Evolutionary conservation across 768 basidiomycete species (phyloP).

Genomic region (Clavulina sp.): DNA sequence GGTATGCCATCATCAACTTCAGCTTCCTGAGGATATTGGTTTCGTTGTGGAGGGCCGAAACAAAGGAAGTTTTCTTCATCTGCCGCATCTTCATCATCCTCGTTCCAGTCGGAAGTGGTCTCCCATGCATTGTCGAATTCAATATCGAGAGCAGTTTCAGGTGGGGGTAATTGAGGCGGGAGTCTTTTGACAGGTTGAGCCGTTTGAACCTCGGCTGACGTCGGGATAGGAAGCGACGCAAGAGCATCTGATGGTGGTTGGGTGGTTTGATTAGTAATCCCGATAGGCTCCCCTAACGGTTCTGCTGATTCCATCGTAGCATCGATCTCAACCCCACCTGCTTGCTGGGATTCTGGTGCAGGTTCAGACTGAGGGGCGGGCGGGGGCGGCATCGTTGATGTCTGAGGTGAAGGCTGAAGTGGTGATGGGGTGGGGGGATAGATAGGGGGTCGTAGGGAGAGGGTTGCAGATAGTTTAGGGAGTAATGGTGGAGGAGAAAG

Average conservation of each 20-base stretch:
- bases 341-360: no score
- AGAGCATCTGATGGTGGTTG: neutral
- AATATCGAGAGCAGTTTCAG: constrained; percentile 51
- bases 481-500: neutral
- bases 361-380: constrained; percentile 3
- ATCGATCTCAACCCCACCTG: no score
- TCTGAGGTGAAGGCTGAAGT: neutral
- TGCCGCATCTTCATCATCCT: constrained; percentile 66
- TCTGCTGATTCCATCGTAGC: no score
- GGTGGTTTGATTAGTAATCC: no score
- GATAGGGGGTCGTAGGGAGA: neutral
- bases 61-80: constrained; percentile 54
- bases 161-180: constrained; percentile 11
- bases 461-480: neutral
- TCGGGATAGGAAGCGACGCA: neutral
- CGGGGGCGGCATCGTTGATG: neutral
- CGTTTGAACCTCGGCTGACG: neutral
- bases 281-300: no score
- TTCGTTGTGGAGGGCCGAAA: no score
- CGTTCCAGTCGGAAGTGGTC: constrained; percentile 79
- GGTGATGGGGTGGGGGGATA: constrained; percentile 16
- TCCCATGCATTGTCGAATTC: constrained; percentile 88
- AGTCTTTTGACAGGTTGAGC: neutral
- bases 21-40: no score
- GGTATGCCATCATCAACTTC: no score